These are phyloP conservation scores for Pinus taeda DNA, from an alignment of 75 land plant species.

Conservation along the genomic window DNA sequence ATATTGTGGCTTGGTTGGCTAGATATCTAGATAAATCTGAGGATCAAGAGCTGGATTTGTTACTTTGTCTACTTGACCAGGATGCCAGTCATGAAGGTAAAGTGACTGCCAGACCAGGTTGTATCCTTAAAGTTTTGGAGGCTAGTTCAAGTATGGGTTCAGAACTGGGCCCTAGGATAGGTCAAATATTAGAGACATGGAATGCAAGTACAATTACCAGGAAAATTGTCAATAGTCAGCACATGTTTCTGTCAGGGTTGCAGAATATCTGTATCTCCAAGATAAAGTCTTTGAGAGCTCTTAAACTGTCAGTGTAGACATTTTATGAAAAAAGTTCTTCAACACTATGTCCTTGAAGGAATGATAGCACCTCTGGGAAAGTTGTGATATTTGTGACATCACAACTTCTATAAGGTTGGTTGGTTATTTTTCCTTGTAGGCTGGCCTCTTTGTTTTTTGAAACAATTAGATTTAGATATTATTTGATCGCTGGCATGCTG, in stretches of 20 bases:
- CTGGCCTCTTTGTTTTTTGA: too few species aligned
- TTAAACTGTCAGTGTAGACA: conserved; percentile 30
- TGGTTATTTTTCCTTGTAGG: too few species aligned
- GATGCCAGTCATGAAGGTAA: neutral
- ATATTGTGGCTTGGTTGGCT: conserved; percentile 29
- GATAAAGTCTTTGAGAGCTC: conserved; percentile 32
- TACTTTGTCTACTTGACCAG: conserved; percentile 18
- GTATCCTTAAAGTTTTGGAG: conserved; percentile 31
- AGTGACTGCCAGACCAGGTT: conserved; percentile 27
- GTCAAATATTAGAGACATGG: conserved; percentile 41
- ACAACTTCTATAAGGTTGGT: too few species aligned
- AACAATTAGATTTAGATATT: too few species aligned
- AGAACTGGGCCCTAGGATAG: conserved; percentile 44
- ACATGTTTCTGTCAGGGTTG: conserved; percentile 22
- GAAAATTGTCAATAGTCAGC: conserved; percentile 38
- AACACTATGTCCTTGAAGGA: too few species aligned
- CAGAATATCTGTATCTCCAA: conserved; percentile 40
- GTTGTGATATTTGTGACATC: too few species aligned
- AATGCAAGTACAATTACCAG: conserved; percentile 35
- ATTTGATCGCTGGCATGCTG: too few species aligned
- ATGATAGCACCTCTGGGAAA: too few species aligned
- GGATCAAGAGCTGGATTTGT: conserved; percentile 33
- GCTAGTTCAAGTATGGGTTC: conserved; percentile 6
- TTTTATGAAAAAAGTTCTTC: neutral
- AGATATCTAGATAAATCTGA: conserved; percentile 32